phyloP scores from a whole-genome alignment of 495 filamentous ascomycete genomes.

The Daldinia childiae region DNA sequence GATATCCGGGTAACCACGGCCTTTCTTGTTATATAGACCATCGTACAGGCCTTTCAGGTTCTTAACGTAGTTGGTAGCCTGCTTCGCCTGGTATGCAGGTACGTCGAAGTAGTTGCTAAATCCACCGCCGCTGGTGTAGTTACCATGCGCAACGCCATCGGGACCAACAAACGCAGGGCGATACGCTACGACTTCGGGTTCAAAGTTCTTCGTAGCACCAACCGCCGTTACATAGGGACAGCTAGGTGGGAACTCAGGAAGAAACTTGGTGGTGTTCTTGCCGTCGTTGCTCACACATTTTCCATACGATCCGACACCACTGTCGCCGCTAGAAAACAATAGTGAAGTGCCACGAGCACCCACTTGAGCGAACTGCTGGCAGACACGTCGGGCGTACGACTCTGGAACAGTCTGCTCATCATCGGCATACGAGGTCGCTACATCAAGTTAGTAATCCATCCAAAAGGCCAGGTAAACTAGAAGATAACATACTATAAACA shows the following conservation, averaged over 20 bases:
- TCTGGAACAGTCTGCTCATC: conserved; percentile 79
- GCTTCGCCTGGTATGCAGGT: conserved; percentile 67
- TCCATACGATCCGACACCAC: conserved; percentile 66
- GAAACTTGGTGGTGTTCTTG: conserved; percentile 72
- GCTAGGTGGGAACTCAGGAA: conserved; percentile 72
- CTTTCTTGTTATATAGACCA: conserved; percentile 60
- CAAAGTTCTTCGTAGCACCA: conserved; percentile 68
- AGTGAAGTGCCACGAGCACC: conserved; percentile 81
- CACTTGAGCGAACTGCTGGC: conserved; percentile 70
- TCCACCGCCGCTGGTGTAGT: conserved; percentile 66
- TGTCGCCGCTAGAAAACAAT: conserved; percentile 78
- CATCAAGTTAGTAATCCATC: conserved; percentile 8
- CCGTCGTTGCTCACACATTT: conserved; percentile 75
- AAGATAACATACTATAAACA: conserved; percentile 23
- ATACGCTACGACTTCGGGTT: conserved; percentile 68
- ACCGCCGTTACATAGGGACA: conserved; percentile 82
- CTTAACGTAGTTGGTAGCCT: conserved; percentile 68
- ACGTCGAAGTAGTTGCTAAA: conserved; percentile 73
- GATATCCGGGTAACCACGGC: conserved; percentile 79
- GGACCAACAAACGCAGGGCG: conserved; percentile 42
- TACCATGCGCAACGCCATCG: conserved; percentile 40
- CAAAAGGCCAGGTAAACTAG: neutral
- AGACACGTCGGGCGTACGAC: conserved; percentile 72
- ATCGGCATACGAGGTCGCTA: conserved; percentile 79
- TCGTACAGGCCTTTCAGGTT: conserved; percentile 45